phyloP scores from a whole-genome alignment of 768 basidiomycete species.

The Calocybe indica region DNA sequence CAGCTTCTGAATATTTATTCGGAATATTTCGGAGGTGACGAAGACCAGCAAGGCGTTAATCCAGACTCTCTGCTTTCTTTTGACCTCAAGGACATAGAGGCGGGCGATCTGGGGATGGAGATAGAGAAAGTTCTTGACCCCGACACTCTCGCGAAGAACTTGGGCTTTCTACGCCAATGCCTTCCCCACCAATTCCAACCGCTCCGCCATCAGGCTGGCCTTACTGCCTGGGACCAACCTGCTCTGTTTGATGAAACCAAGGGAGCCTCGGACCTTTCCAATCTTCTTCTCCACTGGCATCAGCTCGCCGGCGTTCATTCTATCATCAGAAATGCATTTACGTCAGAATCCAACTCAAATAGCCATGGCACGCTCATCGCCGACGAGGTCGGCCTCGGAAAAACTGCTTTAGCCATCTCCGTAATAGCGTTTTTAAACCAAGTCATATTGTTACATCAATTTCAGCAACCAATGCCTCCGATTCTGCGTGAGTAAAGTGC shows the following conservation, averaged over 20 bases:
- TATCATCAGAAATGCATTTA: slow-evolving; percentile 11
- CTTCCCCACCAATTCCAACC: slow-evolving; percentile 17
- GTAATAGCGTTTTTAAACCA: slow-evolving; percentile 15
- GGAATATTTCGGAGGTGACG: not conserved
- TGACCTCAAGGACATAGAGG: slow-evolving; percentile 8
- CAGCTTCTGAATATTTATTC: not conserved
- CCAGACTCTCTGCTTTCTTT: slow-evolving; percentile 8
- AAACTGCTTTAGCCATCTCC: slow-evolving; percentile 17
- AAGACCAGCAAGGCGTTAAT: not conserved
- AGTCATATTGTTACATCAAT: slow-evolving; percentile 3
- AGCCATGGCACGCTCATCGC: slow-evolving; percentile 14
- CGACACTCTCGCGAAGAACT: slow-evolving; percentile 4
- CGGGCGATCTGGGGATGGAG: slow-evolving; percentile 6
- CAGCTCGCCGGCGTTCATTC: slow-evolving; percentile 17
- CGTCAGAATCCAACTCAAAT: not conserved
- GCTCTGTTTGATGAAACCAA: not conserved
- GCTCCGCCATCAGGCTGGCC: slow-evolving; percentile 9
- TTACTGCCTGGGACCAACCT: slow-evolving; percentile 14
- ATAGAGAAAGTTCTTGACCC: slow-evolving; percentile 3
- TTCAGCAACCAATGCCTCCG: not conserved
- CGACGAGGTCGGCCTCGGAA: slow-evolving; percentile 27
- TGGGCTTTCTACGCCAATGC: slow-evolving; percentile 12
- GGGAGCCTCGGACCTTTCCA: not conserved
- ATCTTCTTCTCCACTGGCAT: slow-evolving; percentile 17
- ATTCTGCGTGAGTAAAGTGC: slow-evolving; percentile 3